phyloP scores from a whole-genome alignment of 257 asterid genomes.

The Paulownia fortunei region DNA sequence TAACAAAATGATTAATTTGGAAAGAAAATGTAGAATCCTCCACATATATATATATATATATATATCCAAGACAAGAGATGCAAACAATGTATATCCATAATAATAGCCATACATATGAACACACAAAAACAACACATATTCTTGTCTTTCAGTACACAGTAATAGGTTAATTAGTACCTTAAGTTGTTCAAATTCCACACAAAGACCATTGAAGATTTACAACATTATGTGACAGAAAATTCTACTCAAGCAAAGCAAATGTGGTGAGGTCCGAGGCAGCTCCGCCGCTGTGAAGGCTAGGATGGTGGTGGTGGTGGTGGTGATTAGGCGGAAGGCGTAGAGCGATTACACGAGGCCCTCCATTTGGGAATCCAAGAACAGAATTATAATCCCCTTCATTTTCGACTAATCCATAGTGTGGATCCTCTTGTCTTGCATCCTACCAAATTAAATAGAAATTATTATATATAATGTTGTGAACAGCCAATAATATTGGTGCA shows the following conservation, averaged over 20 bases:
- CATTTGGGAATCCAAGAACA: constrained; percentile 63
- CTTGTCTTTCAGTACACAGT: background rate
- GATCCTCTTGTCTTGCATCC: constrained; percentile 89
- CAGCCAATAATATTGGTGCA: too few species aligned
- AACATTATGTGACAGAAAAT: background rate
- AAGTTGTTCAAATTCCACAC: constrained; percentile 8
- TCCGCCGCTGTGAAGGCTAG: constrained; percentile 59
- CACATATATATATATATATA: too few species aligned
- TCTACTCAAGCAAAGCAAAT: constrained; percentile 69
- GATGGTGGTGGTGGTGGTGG: constrained; percentile 34
- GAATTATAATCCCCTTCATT: constrained; percentile 76
- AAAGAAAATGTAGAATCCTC: too few species aligned
- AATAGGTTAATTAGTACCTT: background rate
- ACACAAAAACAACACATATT: background rate
- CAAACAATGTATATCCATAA: background rate
- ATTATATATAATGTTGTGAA: background rate
- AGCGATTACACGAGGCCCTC: constrained; percentile 63
- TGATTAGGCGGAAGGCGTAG: constrained; percentile 58
- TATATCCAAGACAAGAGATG: too few species aligned
- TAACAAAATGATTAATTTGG: too few species aligned
- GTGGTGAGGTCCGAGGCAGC: constrained; percentile 87
- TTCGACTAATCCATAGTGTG: constrained; percentile 89
- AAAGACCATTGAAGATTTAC: background rate
- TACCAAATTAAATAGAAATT: background rate
- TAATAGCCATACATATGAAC: background rate